These are phyloP conservation scores for Pyrenophora seminiperda DNA, from an alignment of 2,329 filamentous ascomycete genomes.

Conservation along the genomic window DNA sequence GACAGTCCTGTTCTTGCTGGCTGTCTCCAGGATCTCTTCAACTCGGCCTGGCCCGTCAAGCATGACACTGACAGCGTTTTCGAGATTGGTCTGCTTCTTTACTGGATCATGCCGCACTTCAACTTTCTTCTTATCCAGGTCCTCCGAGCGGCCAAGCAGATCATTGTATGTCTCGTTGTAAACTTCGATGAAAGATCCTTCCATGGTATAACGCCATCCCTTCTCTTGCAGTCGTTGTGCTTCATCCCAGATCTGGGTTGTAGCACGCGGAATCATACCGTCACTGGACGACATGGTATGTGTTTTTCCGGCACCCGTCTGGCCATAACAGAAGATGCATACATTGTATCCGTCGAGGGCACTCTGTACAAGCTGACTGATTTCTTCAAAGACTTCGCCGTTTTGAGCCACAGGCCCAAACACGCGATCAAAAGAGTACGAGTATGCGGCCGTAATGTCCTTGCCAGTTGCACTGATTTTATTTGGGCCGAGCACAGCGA, in stretches of 20 bases:
- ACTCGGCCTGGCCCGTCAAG: slow-evolving; percentile 82
- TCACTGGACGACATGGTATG: slow-evolving; percentile 95
- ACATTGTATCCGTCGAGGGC: slow-evolving; percentile 98
- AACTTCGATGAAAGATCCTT: slow-evolving; percentile 94
- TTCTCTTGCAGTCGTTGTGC: slow-evolving; percentile 83
- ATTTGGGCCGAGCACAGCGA: slow-evolving; percentile 80
- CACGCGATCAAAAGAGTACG: slow-evolving; percentile 91
- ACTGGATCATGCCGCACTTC: slow-evolving; percentile 86
- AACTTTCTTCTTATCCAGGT: slow-evolving; percentile 79
- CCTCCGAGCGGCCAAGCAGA: slow-evolving; percentile 73
- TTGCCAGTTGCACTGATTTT: slow-evolving; percentile 81
- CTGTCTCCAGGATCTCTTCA: slow-evolving; percentile 77
- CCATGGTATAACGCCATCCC: slow-evolving; percentile 93
- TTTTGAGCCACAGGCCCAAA: slow-evolving; percentile 81
- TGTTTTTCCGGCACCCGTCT: slow-evolving; percentile 96
- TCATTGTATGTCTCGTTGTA: slow-evolving; percentile 98
- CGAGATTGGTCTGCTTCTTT: slow-evolving; percentile 80
- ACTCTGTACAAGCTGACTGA: slow-evolving; percentile 94
- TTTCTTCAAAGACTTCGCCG: slow-evolving; percentile 89
- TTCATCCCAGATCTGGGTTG: slow-evolving; percentile 90
- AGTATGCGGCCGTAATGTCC: slow-evolving; percentile 76
- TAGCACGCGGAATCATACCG: slow-evolving; percentile 94
- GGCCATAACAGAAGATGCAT: slow-evolving; percentile 98
- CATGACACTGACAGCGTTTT: slow-evolving; percentile 76
- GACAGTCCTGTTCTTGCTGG: slow-evolving; percentile 85